Evolutionary conservation across 495 filamentous ascomycete genomes (phyloP), one percentile per base, ranked within the genome.

Genomic region (Podospora pseudopauciseta): DNA sequence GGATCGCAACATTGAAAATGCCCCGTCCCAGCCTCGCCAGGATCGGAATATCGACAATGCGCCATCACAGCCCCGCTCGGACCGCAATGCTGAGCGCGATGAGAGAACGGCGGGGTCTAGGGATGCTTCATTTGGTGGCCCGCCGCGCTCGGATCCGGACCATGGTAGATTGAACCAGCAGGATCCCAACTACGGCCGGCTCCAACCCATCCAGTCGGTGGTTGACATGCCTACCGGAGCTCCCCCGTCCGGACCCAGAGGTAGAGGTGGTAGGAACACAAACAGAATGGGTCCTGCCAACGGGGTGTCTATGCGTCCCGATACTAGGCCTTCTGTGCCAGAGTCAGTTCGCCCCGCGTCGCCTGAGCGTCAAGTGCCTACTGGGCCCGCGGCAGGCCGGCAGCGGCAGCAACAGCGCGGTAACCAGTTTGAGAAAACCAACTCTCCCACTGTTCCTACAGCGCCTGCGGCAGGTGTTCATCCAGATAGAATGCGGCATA

Each of bases 161-260:
- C 86, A 87, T 73, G 86, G 84, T 64, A 84, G 85, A 64, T 78
- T 86, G n/a, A 84, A 79, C 68, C 80, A 81, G 68, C 81, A 81
- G 60, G 90, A 92, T 75, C 84, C 84, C 4, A 87, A 87, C 66
- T 88, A 87, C 70, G 87, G 87, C 32, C 83, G 87, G 20, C 75
- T 89, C 55, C 88, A 84, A 67, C 76, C 84, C 7, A 82, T 85
- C 59, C 78, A 79, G n/a, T 82, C 86, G 0, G 78, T 82, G 60
- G 74, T 78, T 1, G 81, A 83, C 18, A 73, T 81, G 39, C 72
- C 72, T 15, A 20, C 72, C 5, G 74, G 23, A 19, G 55, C 82
- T 7, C 88, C 88, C 58, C 92, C 92, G 1, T 89, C 87, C 27
- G 93, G 91, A 0, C 93, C 92, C 2, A 83, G 90, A 56, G 84